phyloP scores from a whole-genome alignment of 2,329 filamentous ascomycete genomes.

The Fusarium citri region DNA sequence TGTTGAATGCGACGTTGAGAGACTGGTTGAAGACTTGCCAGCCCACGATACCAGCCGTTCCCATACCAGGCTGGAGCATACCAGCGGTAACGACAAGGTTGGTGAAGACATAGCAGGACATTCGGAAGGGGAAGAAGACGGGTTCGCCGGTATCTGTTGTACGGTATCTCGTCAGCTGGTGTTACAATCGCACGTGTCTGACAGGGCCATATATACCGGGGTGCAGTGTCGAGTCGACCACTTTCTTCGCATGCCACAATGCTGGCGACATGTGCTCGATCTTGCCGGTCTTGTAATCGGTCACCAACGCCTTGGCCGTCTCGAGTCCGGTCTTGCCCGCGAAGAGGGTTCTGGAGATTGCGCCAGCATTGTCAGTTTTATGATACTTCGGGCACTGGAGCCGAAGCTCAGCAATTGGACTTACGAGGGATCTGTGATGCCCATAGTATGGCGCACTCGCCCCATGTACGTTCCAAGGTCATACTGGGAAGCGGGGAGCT shows the following conservation, averaged over 20 bases:
- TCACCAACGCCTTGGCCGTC: constrained; percentile 83
- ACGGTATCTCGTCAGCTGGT: constrained; percentile 21
- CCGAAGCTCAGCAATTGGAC: constrained; percentile 49
- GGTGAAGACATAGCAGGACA: constrained; percentile 94
- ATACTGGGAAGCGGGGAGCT: constrained; percentile 91
- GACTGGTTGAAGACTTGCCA: constrained; percentile 99
- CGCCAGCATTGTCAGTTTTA: constrained; percentile 20
- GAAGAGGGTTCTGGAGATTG: constrained; percentile 79
- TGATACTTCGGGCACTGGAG: neutral
- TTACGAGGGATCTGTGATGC: constrained; percentile 96
- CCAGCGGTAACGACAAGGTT: constrained; percentile 95
- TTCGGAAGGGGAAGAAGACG: constrained; percentile 94
- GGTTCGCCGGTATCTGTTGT: constrained; percentile 87
- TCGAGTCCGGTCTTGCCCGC: constrained; percentile 83
- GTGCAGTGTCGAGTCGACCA: constrained; percentile 95
- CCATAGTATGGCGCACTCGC: constrained; percentile 87
- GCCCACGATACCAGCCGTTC: constrained; percentile 83
- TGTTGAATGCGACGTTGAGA: constrained; percentile 98
- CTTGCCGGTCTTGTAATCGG: constrained; percentile 88
- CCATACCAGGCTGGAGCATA: constrained; percentile 92
- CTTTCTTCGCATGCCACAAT: constrained; percentile 95
- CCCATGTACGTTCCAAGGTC: constrained; percentile 96
- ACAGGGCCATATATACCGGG: constrained; percentile 72
- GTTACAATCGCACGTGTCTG: neutral
- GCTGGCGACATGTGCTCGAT: constrained; percentile 85